Evolutionary conservation across 345 rosid genomes (phyloP).

Genomic region (sweet orange (Citrus sinensis)): DNA sequence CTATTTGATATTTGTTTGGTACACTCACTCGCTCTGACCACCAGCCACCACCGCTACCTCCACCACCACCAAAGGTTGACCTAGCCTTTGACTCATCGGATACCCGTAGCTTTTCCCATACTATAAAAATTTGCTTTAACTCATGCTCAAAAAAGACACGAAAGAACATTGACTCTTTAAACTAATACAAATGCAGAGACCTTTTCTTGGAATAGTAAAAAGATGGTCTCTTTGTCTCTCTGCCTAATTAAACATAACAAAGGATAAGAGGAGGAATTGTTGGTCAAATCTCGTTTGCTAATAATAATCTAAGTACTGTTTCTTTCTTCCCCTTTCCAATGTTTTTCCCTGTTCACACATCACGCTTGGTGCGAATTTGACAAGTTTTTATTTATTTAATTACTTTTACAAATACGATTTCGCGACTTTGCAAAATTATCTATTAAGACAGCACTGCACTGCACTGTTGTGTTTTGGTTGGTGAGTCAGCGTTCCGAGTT

Average conservation of each 20-base stretch:
- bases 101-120: slow-evolving; percentile 16
- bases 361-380: slow-evolving; percentile 13
- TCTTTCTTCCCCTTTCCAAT: background rate
- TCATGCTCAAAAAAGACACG: slow-evolving; percentile 13
- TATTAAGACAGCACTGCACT: background rate
- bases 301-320: background rate
- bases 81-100: slow-evolving; percentile 26
- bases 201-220: slow-evolving; percentile 40
- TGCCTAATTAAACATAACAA: background rate
- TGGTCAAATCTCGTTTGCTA: slow-evolving; percentile 43
- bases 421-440: background rate
- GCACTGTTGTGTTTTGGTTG: slow-evolving; percentile 3
- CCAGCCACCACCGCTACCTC: background rate
- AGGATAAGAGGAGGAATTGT: background rate
- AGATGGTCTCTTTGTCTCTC: slow-evolving; percentile 49
- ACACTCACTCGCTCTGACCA: too few relatives aligned
- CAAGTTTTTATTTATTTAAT: too few relatives aligned
- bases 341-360: slow-evolving; percentile 19
- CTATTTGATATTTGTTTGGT: too few relatives aligned
- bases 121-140: background rate
- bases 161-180: slow-evolving; percentile 13
- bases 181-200: background rate
- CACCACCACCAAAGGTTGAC: background rate
- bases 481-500: slow-evolving; percentile 22
- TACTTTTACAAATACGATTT: too few relatives aligned